Evolutionary conservation across 2,329 filamentous ascomycete genomes (phyloP), one percentile per base, ranked within the genome.

Genomic region (Sporothrix pseudoabietina): DNA sequence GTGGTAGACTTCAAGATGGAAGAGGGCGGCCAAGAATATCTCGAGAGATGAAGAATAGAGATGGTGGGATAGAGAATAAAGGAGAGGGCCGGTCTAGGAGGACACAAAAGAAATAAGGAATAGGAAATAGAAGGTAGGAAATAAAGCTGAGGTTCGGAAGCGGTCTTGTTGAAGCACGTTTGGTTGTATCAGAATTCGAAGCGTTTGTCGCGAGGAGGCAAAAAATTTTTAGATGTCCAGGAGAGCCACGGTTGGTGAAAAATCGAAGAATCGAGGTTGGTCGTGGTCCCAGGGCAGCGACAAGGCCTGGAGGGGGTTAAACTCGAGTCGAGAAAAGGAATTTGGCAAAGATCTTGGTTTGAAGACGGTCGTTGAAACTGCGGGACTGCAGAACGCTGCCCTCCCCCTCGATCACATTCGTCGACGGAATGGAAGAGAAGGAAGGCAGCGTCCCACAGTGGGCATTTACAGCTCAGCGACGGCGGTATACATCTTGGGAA

Each of bases 401-500:
- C 9, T 41, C 32, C 80, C 84, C 83, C 83, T 82, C 66, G 47
- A 16, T 69, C 66, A 52, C 66, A 52, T 39, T 35, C 47, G 26
- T 54, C 30, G 66, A 52, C 47, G 26, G 66, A 69, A 54, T 52
- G 47, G 66, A 69, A 14, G 66, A 80, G 81, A 79, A 80, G 78
- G 81, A 69, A 54, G 80, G 84, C 86, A 82, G 83, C 83, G 85
- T 86, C 89, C 90, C 90, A 90, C 89, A 94, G 92, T 91, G 90
- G 90, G 88, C 84, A 88, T 93, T 94, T 94, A 97, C 91, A 95
- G 92, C 92, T 91, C 91, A 92, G 90, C 91, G 91, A 92, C 86
- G 87, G 91, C 90, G 90, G 87, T 89, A 88, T 89, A 89, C 88
- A 90, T 91, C 83, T 85, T 86, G 81, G 72, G 77, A 76, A 79